Conservation (phyloP, 495 filamentous ascomycete genomes). For the Neurospora intermedia region DNA sequence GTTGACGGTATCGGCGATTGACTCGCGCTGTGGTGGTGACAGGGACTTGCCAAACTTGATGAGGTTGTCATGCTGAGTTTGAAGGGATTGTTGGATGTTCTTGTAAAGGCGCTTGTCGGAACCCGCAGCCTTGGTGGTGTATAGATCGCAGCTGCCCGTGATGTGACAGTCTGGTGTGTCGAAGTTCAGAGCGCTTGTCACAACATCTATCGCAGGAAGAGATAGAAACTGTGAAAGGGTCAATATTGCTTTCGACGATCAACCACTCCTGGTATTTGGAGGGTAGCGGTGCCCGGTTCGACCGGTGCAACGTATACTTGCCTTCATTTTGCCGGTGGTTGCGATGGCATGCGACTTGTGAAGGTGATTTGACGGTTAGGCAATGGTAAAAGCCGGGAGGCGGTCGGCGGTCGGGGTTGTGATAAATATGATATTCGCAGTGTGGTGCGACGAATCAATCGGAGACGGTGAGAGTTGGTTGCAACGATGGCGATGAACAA, state of each 20-base stretch:
- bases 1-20: constrained; percentile 52
- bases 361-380: not conserved
- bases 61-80: constrained; percentile 78
- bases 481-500: not conserved
- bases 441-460: not conserved
- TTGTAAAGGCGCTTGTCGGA: constrained; percentile 95
- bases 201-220: constrained; percentile 75
- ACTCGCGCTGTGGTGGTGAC: constrained; percentile 59
- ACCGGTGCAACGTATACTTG: constrained; percentile 5
- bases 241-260: not conserved
- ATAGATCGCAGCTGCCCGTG: constrained; percentile 85
- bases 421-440: not conserved
- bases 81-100: constrained; percentile 78
- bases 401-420: not conserved
- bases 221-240: constrained; percentile 64
- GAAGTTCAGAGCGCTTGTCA: constrained; percentile 87
- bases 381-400: not conserved
- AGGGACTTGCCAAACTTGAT: constrained; percentile 71
- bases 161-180: constrained; percentile 84
- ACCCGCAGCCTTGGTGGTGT: constrained; percentile 91
- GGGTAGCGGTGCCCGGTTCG: not conserved
- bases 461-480: not conserved
- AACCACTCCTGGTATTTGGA: not conserved
- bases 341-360: constrained; percentile 1
- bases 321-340: constrained; percentile 29